Base-by-base conservation (phyloP, 139 green algal species). In the Parachlorella kessleri region DNA sequence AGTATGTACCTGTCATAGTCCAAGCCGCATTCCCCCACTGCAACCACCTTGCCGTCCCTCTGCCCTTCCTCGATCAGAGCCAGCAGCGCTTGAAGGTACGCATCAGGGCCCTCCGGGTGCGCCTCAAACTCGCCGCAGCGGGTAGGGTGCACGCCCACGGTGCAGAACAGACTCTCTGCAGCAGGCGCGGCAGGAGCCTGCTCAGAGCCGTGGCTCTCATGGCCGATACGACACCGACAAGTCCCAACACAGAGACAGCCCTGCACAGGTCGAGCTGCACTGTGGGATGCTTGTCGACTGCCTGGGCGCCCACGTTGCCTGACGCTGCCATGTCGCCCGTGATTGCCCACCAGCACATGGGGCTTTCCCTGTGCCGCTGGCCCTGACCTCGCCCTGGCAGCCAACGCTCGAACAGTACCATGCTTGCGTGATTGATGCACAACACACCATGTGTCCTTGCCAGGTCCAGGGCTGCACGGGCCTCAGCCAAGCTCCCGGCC, bases 91-190 rank as follows among this genome's bases (percentile, higher is more conserved):
- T 75, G 54, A 65, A 94, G 69, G 77, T 95, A 90, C 4, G 77
- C 83, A 0, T 90, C 89, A 1, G 82, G 48, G 0, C 86, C 89
- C 3, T 81, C 87, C 1, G 83, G 68, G 55, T 85, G 68, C 1
- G 68, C 80, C 32, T 92, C 88, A 73, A 98, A 94, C 82, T 95
- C 91, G 23, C 75, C 78, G 73, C 88, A 94, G 21, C 94, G 87
- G 5, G 93, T 98, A 23, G 94, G 94, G 78, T 98, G 94, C 75
- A 95, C 90, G 1, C 94, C 94, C n/a, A 94, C 90, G 3, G 94
- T 98, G 68, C 82, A 91, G 81, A 87, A 97, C 30, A 98, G 83
- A 28, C 88, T 83, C 1, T 82, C 88, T 94, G 81, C 55, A 39
- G 63, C 24, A 33, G 63, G 26, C 7, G 26, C 63, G n/a, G 63